These are phyloP conservation scores for Beauveria pseudobassiana DNA, from an alignment of 2,329 filamentous ascomycete species.

Conservation along the genomic window DNA sequence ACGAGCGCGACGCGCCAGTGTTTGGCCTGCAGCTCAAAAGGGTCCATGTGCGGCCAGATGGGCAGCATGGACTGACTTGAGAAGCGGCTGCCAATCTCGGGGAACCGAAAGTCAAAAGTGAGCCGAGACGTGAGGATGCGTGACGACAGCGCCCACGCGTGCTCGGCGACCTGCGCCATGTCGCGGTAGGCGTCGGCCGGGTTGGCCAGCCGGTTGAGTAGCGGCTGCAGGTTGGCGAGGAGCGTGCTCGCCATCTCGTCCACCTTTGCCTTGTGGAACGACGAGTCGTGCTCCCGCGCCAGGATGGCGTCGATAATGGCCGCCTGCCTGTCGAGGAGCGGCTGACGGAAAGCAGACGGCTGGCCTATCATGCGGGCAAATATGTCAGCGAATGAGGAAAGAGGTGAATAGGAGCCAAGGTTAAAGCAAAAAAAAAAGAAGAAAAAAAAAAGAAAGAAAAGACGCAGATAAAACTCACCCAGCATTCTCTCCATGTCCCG, in stretches of 20 bases:
- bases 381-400: background rate
- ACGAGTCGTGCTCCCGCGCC: slow-evolving; percentile 21
- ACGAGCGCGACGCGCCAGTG: slow-evolving; percentile 47
- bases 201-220: slow-evolving; percentile 29
- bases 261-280: slow-evolving; percentile 27
- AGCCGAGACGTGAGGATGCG: slow-evolving; percentile 38
- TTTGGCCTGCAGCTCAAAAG: slow-evolving; percentile 38
- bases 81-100: slow-evolving; percentile 43
- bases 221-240: slow-evolving; percentile 28
- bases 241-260: slow-evolving; percentile 36
- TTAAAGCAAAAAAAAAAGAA: background rate
- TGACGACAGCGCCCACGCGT: slow-evolving; percentile 38
- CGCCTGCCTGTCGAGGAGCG: slow-evolving; percentile 31
- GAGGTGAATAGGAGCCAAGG: too few relatives aligned
- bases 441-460: background rate
- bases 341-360: slow-evolving; percentile 28
- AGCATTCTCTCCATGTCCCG: slow-evolving; percentile 28
- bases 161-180: slow-evolving; percentile 32
- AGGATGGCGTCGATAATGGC: slow-evolving; percentile 31
- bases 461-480: slow-evolving; percentile 19
- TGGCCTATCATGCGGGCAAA: slow-evolving; percentile 20
- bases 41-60: slow-evolving; percentile 35
- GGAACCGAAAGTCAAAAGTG: slow-evolving; percentile 42
- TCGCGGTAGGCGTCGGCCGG: slow-evolving; percentile 33
- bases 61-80: slow-evolving; percentile 38